Percentiles rank a stretch among this genome's conserved stretches.
These are phyloP conservation scores for Ettlia oleoabundans DNA, from an alignment of 139 green algal genomes.

Conservation along the genomic window DNA sequence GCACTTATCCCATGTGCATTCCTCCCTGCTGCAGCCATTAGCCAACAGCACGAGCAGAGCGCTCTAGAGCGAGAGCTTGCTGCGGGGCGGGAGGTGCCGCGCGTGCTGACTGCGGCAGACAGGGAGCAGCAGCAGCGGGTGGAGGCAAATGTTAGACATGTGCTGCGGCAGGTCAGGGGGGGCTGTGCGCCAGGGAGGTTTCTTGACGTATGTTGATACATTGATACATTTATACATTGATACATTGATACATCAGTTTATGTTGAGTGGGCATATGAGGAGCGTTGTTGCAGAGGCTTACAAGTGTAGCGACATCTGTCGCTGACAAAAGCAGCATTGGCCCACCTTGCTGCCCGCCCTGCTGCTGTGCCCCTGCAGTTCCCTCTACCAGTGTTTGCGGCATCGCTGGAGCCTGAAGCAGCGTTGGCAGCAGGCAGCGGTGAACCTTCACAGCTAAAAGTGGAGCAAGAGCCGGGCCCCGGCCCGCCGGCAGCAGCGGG, in stretches of 20 bases:
- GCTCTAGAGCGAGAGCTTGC: conserved; percentile 28
- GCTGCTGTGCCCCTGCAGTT: conserved; percentile 10
- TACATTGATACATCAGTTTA: too few relatives aligned
- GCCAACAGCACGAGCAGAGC: conserved; percentile 3
- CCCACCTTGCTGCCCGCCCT: too few relatives aligned
- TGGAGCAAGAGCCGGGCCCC: not conserved
- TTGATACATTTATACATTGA: too few relatives aligned
- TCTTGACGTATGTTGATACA: not conserved
- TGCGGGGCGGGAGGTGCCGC: conserved; percentile 7
- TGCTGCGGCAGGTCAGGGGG: conserved; percentile 6
- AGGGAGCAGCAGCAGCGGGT: conserved; percentile 21
- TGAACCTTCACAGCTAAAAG: not conserved
- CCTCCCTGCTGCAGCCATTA: not conserved
- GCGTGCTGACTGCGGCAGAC: not conserved
- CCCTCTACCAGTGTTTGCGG: not conserved
- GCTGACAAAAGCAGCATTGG: too few relatives aligned
- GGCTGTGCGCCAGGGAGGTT: not conserved
- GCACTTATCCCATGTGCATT: not conserved
- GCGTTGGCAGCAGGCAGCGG: not conserved
- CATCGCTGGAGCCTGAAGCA: not conserved
- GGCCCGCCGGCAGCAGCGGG: not conserved
- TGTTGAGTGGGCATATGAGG: too few relatives aligned
- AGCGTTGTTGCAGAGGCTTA: too few relatives aligned
- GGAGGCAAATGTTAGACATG: conserved; percentile 32
- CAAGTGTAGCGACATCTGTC: too few relatives aligned